Evolutionary conservation across 495 filamentous ascomycete species (phyloP).

Genomic region (Apodospora peruviana): DNA sequence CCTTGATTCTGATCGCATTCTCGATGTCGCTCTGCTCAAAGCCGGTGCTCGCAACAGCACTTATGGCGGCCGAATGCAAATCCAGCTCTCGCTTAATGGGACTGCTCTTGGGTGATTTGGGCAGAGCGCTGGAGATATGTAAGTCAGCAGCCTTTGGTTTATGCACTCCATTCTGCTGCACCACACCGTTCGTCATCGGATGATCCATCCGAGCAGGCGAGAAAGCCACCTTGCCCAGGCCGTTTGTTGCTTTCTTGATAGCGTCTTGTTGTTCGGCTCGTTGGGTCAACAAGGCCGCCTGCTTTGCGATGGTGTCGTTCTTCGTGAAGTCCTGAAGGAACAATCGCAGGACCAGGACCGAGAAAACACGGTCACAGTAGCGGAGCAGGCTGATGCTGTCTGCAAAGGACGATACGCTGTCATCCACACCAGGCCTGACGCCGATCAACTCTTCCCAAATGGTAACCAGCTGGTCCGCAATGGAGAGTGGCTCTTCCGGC

Average conservation of each 20-base stretch:
- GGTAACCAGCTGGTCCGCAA: slow-evolving; percentile 3
- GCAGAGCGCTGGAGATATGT: neutral
- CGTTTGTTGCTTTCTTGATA: too few relatives aligned
- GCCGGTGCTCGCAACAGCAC: neutral
- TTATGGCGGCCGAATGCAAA: neutral
- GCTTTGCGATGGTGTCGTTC: slow-evolving; percentile 8
- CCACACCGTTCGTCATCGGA: neutral
- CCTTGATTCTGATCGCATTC: slow-evolving; percentile 12
- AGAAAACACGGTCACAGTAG: slow-evolving; percentile 15
- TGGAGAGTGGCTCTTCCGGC: too few relatives aligned
- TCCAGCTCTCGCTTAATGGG: neutral
- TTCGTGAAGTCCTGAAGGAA: slow-evolving; percentile 12
- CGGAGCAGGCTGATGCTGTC: slow-evolving; percentile 20
- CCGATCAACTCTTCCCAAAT: slow-evolving; percentile 15
- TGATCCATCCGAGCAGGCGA: neutral
- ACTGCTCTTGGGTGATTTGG: neutral
- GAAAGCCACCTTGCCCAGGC: too few relatives aligned
- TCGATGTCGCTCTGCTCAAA: slow-evolving; percentile 2
- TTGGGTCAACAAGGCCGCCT: slow-evolving; percentile 8
- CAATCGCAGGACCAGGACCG: slow-evolving; percentile 2
- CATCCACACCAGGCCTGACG: slow-evolving; percentile 2
- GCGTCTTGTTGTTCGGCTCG: too few relatives aligned
- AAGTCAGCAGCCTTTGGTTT: too few relatives aligned
- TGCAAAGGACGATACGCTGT: slow-evolving; percentile 7
- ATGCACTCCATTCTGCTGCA: too few relatives aligned